phyloP scores from a whole-genome alignment of 495 filamentous ascomycete species.

The Penicillium pancosmium region DNA sequence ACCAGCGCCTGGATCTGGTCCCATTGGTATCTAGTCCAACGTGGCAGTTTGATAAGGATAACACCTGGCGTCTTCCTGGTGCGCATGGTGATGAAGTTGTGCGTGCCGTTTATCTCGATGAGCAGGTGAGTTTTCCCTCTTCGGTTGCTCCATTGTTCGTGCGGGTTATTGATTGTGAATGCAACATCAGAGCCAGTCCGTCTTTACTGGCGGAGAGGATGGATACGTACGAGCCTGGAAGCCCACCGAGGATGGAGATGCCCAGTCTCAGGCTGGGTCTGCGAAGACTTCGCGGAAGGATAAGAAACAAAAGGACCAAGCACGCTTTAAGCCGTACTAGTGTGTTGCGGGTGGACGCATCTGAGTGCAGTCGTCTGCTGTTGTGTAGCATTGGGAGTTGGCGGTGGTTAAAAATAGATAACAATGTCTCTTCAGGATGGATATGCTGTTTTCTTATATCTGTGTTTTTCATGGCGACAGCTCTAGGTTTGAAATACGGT shows the following conservation, averaged over 20 bases:
- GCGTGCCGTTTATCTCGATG: slow-evolving; percentile 73
- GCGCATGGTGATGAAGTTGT: slow-evolving; percentile 86
- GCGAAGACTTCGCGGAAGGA: slow-evolving; percentile 37
- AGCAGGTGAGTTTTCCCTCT: slow-evolving; percentile 52
- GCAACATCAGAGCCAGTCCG: slow-evolving; percentile 55
- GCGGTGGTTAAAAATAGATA: slow-evolving; percentile 19
- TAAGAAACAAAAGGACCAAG: slow-evolving; percentile 41
- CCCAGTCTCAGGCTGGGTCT: slow-evolving; percentile 22
- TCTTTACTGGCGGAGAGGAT: slow-evolving; percentile 82
- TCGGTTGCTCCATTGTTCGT: background rate
- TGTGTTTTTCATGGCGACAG: too few species aligned
- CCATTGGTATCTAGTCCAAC: slow-evolving; percentile 58
- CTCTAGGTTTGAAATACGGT: too few species aligned
- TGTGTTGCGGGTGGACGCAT: slow-evolving; percentile 12
- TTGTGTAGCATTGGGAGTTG: slow-evolving; percentile 28
- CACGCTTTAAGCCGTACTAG: slow-evolving; percentile 45
- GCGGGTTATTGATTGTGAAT: slow-evolving; percentile 4
- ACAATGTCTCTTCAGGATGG: background rate
- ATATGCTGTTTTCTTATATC: background rate
- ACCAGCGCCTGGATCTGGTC: slow-evolving; percentile 67
- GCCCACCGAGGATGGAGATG: slow-evolving; percentile 26
- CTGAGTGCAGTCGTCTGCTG: slow-evolving; percentile 8
- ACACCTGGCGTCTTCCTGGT: slow-evolving; percentile 66
- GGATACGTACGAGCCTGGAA: slow-evolving; percentile 61
- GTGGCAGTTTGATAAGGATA: slow-evolving; percentile 65